Conservation (phyloP, 345 rosid genomes). For the Eucalyptus urophylla region DNA sequence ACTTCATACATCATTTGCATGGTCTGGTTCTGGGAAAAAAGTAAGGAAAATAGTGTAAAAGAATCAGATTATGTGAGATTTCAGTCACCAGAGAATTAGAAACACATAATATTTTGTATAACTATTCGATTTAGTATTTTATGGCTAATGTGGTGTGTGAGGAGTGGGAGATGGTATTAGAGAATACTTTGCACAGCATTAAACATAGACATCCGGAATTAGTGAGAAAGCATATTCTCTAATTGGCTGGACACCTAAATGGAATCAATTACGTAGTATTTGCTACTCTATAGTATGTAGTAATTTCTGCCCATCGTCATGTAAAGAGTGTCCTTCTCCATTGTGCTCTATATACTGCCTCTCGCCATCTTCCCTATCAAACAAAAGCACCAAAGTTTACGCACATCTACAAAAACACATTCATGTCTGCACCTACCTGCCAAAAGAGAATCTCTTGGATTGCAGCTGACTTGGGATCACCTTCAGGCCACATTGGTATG, state of each 20-base stretch:
- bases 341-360: neutral
- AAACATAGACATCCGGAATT: neutral
- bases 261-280: neutral
- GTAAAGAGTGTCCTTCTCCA: neutral
- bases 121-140: neutral
- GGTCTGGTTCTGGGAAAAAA: slow-evolving; percentile 60
- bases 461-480: slow-evolving; percentile 70
- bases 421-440: slow-evolving; percentile 49
- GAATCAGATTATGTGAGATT: neutral
- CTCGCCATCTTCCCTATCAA: neutral
- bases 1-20: slow-evolving; percentile 85
- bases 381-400: neutral
- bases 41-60: neutral
- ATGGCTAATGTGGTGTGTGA: neutral
- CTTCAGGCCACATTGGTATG: slow-evolving; percentile 98
- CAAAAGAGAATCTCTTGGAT: slow-evolving; percentile 91
- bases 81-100: neutral
- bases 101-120: neutral
- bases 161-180: neutral
- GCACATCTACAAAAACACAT: neutral
- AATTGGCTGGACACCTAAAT: neutral
- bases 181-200: neutral
- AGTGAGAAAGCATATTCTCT: neutral
- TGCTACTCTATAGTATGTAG: neutral
- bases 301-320: neutral